These are phyloP conservation scores for Gaeumannomyces tritici DNA, from an alignment of 2,329 filamentous ascomycete genomes.

Conservation along the genomic window DNA sequence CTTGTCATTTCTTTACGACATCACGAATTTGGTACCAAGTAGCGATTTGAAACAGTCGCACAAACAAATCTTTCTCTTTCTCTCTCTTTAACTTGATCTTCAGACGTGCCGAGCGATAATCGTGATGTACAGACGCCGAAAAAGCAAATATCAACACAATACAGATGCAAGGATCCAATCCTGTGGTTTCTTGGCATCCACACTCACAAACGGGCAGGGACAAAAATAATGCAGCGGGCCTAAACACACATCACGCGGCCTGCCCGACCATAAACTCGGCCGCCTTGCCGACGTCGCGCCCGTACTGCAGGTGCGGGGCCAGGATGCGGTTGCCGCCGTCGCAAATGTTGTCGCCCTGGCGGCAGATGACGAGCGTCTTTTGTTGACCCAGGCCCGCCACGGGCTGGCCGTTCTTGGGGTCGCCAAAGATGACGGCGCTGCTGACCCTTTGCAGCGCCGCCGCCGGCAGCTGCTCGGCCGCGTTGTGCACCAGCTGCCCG, in stretches of 20 bases:
- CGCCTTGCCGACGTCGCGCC: constrained; percentile 11
- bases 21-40: not conserved
- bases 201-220: not conserved
- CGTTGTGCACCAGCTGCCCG: constrained; percentile 19
- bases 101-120: not conserved
- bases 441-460: constrained; percentile 11
- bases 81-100: not conserved
- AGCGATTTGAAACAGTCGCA: not conserved
- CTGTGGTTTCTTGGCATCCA: not conserved
- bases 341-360: constrained; percentile 16
- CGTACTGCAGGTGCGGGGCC: constrained; percentile 17
- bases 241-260: not conserved
- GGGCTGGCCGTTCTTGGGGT: constrained; percentile 13
- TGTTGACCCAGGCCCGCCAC: constrained; percentile 9
- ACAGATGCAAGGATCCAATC: not conserved
- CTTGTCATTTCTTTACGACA: not conserved
- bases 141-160: not conserved
- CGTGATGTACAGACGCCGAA: not conserved
- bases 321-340: constrained; percentile 13
- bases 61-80: not conserved
- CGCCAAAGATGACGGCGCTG: constrained; percentile 20
- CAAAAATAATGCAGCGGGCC: not conserved
- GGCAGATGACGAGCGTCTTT: constrained; percentile 13
- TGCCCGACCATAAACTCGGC: constrained; percentile 13
- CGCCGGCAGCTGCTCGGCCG: constrained; percentile 12